Conservation (phyloP, 345 rosid genomes). For the Geranium rotundifolium region DNA sequence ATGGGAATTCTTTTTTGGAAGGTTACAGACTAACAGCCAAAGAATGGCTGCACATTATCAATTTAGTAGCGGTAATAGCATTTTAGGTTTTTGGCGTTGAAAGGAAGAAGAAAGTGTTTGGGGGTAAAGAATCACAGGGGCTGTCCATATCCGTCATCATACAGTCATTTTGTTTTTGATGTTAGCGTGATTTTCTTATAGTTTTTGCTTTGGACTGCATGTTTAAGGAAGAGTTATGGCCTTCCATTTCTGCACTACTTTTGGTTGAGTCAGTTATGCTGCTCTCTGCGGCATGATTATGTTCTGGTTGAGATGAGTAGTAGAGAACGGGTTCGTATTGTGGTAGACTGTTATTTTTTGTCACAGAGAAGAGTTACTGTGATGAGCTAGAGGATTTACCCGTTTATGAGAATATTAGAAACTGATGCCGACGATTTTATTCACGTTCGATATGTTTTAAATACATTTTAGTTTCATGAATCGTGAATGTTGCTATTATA, state of each 20-base stretch:
- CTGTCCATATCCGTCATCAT: too few species aligned
- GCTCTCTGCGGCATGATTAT: neutral
- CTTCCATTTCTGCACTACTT: neutral
- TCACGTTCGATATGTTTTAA: too few species aligned
- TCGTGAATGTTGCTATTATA: too few species aligned
- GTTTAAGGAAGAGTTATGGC: neutral
- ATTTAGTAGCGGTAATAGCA: neutral
- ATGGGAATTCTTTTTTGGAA: constrained; percentile 1
- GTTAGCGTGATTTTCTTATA: neutral
- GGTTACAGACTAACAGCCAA: neutral
- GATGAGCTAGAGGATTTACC: too few species aligned
- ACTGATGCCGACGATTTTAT: too few species aligned
- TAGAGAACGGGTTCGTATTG: neutral
- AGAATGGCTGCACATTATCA: neutral
- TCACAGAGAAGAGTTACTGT: too few species aligned
- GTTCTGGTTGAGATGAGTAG: neutral
- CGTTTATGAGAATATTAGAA: too few species aligned
- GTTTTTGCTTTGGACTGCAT: neutral
- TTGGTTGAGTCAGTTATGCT: too few species aligned
- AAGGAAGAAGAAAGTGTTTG: neutral
- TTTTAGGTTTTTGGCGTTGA: constrained; percentile 5
- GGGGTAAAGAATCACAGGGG: neutral
- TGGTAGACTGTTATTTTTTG: neutral
- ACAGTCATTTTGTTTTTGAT: neutral
- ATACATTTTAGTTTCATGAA: too few species aligned